Conservation (phyloP, 495 filamentous ascomycete genomes). For the Neurospora sp. region DNA sequence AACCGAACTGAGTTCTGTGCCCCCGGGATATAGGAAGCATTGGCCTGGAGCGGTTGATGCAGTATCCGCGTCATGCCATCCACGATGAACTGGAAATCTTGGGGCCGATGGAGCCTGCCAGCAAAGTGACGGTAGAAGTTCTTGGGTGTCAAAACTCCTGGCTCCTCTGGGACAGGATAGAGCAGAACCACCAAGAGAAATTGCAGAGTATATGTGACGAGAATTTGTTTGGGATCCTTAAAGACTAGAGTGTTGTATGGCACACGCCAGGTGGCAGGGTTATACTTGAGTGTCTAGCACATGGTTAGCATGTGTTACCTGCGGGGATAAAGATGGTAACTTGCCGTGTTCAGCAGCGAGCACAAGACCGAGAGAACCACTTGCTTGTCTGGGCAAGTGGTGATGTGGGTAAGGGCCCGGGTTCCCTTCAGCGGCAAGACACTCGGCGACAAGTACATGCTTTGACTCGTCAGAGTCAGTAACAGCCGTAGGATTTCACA, state of each 20-base stretch:
- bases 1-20: conserved; percentile 73
- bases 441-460: conserved; percentile 85
- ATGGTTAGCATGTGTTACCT: conserved; percentile 9
- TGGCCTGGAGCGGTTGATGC: conserved; percentile 85
- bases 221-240: conserved; percentile 83
- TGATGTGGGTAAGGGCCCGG: conserved; percentile 80
- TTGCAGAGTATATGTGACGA: conserved; percentile 87
- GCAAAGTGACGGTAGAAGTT: conserved; percentile 92
- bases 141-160: conserved; percentile 50
- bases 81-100: conserved; percentile 96
- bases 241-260: conserved; percentile 92
- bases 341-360: conserved; percentile 91
- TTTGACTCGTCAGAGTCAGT: conserved; percentile 76
- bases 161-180: conserved; percentile 81
- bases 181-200: conserved; percentile 78
- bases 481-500: conserved; percentile 83
- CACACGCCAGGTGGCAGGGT: conserved; percentile 87
- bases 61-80: conserved; percentile 92
- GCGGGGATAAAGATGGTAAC: conserved; percentile 14
- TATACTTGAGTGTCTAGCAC: conserved; percentile 82
- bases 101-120: conserved; percentile 79
- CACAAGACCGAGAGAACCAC: conserved; percentile 80
- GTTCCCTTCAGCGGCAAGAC: conserved; percentile 77
- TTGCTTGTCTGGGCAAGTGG: conserved; percentile 80
- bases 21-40: conserved; percentile 79